Evolutionary conservation across 257 asterid genomes (phyloP).

Genomic region (Solanum sitiens): DNA sequence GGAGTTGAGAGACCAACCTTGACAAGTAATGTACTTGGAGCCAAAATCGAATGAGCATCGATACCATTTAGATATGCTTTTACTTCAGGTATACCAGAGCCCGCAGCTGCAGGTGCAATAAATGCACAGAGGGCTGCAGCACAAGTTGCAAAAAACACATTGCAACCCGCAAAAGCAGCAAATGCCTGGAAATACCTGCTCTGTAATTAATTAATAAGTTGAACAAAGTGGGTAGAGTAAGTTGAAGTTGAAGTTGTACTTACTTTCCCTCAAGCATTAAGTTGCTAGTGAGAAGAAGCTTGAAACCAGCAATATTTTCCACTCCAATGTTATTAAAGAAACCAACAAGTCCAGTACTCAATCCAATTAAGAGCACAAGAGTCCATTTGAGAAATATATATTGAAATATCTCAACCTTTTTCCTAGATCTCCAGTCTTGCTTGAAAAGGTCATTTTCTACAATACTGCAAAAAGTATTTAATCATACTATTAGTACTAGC

Average conservation of each 20-base stretch:
- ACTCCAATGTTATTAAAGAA: constrained; percentile 81
- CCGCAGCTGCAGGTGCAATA: constrained; percentile 96
- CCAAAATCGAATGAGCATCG: constrained; percentile 93
- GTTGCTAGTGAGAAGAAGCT: constrained; percentile 51
- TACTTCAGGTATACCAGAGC: constrained; percentile 99
- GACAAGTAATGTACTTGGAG: constrained; percentile 90
- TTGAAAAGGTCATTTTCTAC: constrained; percentile 81
- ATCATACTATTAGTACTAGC: too few relatives aligned
- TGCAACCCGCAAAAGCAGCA: constrained; percentile 59
- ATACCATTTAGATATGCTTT: constrained; percentile 96
- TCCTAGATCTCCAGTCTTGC: constrained; percentile 97
- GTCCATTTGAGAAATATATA: constrained; percentile 85
- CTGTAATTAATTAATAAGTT: constrained; percentile 4
- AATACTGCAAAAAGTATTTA: constrained; percentile 41
- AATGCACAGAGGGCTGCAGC: constrained; percentile 78
- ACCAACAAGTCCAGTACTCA: constrained; percentile 72
- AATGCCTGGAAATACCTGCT: constrained; percentile 64
- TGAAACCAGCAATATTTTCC: constrained; percentile 88
- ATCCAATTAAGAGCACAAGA: constrained; percentile 83
- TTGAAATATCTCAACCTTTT: constrained; percentile 61
- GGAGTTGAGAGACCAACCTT: constrained; percentile 36
- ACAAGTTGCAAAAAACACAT: constrained; percentile 45
- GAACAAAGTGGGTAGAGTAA: neutral
- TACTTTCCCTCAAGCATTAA: constrained; percentile 64
- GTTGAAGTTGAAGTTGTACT: constrained; percentile 12